Base-by-base conservation (phyloP, 2,329 filamentous ascomycete species). In the Microcyclosporella mali region DNA sequence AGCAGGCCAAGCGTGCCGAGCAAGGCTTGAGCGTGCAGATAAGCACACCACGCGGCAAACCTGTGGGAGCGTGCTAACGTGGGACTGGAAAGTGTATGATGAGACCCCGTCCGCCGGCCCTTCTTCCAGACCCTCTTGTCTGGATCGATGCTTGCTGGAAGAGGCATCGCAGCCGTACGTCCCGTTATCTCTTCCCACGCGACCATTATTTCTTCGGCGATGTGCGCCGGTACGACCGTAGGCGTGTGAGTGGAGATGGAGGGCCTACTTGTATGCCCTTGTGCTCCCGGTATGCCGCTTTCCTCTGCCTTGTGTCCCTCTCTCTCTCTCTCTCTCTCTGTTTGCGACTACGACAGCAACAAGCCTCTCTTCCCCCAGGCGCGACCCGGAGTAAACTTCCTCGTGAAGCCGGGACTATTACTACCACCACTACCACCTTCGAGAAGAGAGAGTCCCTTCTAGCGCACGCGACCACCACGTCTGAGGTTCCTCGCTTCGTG, bases 331-430 rank as follows among this genome's bases (percentile, higher is more conserved):
- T n/a, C 27, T 8, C 27, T 32, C 30, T 14, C 30, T 16, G 30
- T 32, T 25, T 25, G 21, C 21, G 21, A 25, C 21, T 4, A 25
- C 21, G 9, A 9, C 21, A 25, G 21, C 21, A 25, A 25, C 21
- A 25, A 25, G 6, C 21, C 30, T 32, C 30, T 32, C 12, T 32
- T 12, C 30, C n/a, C 30, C 11, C n/a, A 12, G n/a, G 12, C 6
- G 12, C 6, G 17, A 19, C 28, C 49, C 46, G 50, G 45, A 50
- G 35, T 45, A 45, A 50, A 50, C 47, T 53, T 51, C 40, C 34
- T 40, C 36, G 47, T 53, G 43, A 51, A 51, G 48, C 45, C 43
- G 46, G 46, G 36, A 25, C 40, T 9, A 25, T n/a, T n/a, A 33
- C 29, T 12, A 17, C 4, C 28, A 30, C 10, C 10, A 16, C 27